These are phyloP conservation scores for Pseudogymnoascus sp. DNA, from an alignment of 2,329 filamentous ascomycete species.

Conservation along the genomic window DNA sequence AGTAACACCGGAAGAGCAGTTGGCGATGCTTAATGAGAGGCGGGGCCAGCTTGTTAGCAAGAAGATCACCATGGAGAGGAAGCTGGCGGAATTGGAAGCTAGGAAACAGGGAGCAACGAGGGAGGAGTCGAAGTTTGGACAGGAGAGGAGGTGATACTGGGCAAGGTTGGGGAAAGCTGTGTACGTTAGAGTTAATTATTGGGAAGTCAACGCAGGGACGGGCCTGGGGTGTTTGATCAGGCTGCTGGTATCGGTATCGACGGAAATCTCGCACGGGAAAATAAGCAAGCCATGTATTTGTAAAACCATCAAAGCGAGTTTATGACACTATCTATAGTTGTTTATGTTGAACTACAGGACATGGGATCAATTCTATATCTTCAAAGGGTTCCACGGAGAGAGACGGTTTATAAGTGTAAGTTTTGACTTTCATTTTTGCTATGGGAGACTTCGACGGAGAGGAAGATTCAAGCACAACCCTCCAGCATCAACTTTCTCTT, in stretches of 20 bases:
- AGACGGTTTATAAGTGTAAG: background rate
- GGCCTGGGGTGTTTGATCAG: background rate
- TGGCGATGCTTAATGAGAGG: conserved; percentile 43
- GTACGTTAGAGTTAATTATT: background rate
- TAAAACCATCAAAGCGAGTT: background rate
- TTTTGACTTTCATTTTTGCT: conserved; percentile 7
- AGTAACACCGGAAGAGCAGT: conserved; percentile 44
- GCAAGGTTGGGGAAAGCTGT: background rate
- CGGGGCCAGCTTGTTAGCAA: conserved; percentile 42
- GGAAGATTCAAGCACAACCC: background rate
- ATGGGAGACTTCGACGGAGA: conserved; percentile 2
- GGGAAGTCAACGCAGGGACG: background rate
- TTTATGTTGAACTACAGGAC: background rate
- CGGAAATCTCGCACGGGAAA: background rate
- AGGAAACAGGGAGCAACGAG: conserved; percentile 33
- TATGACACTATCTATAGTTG: background rate
- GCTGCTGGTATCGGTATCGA: background rate
- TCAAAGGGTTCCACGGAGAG: background rate
- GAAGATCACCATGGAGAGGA: conserved; percentile 46
- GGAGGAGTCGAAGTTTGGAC: conserved; percentile 29
- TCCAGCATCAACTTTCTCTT: background rate
- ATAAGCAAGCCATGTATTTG: background rate
- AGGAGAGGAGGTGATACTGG: conserved; percentile 22
- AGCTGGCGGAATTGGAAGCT: conserved; percentile 43
- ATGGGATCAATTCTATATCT: background rate